phyloP scores from a whole-genome alignment of 352 stramenopile species.

The Aphanomyces euteiches region DNA sequence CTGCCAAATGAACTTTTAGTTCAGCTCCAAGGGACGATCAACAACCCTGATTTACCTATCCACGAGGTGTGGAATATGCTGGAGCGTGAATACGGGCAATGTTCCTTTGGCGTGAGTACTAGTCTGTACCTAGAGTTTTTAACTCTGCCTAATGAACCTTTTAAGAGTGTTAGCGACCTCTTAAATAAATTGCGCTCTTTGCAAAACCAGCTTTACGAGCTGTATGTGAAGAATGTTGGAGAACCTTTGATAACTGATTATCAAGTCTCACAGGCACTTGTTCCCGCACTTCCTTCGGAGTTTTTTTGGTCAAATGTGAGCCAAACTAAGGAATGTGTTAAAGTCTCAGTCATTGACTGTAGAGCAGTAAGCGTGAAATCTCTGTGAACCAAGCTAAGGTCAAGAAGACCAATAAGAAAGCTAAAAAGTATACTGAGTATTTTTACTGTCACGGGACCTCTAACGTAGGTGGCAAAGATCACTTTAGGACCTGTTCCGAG shows the following conservation, averaged over 20 bases:
- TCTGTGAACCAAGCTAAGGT: not conserved
- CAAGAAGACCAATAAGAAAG: not conserved
- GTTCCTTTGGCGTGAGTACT: not conserved
- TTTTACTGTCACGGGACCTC: not conserved
- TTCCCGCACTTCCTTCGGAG: not conserved
- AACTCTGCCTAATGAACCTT: not conserved
- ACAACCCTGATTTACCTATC: not conserved
- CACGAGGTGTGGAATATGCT: not conserved
- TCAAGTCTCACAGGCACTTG: slow-evolving; percentile 4
- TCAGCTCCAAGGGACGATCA: slow-evolving; percentile 1
- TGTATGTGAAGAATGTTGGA: not conserved
- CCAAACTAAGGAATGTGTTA: not conserved
- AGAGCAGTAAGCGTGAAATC: not conserved
- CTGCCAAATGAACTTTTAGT: not conserved
- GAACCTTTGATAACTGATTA: not conserved
- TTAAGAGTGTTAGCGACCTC: not conserved
- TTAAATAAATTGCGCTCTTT: not conserved
- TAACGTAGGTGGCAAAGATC: not conserved
- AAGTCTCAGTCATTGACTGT: not conserved
- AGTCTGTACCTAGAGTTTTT: not conserved
- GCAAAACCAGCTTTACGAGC: not conserved
- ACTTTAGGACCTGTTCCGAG: too few relatives aligned
- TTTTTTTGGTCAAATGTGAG: not conserved
- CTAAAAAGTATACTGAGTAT: not conserved
- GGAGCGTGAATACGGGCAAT: slow-evolving; percentile 1